These are phyloP conservation scores for Candida maris DNA, from an alignment of 805 yeast species.

Conservation along the genomic window DNA sequence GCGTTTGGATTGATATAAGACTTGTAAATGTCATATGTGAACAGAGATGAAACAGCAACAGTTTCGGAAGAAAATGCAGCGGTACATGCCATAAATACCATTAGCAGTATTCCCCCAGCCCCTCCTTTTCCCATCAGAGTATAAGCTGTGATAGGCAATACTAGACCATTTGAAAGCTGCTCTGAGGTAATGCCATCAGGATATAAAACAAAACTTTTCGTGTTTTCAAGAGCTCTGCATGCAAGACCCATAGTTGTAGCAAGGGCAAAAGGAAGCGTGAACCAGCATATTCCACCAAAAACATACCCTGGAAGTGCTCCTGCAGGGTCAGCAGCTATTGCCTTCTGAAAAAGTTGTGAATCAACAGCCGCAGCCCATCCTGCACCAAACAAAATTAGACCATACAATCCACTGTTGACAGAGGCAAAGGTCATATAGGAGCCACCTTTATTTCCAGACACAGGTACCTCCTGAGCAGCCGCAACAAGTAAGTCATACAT, in stretches of 20 bases:
- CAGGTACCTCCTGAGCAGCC: conserved; percentile 23
- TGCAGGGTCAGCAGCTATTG: conserved; percentile 41
- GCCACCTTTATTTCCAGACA: conserved; percentile 18
- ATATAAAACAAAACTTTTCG: conserved; percentile 21
- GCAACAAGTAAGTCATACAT: conserved; percentile 31
- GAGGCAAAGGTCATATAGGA: conserved; percentile 27
- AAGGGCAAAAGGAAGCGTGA: conserved; percentile 38
- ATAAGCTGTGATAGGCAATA: conserved; percentile 48
- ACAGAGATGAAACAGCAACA: conserved; percentile 48
- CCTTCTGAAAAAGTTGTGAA: conserved; percentile 34
- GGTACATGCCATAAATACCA: conserved; percentile 52
- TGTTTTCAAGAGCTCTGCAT: conserved; percentile 32
- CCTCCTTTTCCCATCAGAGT: conserved; percentile 51
- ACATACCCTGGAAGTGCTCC: conserved; percentile 40
- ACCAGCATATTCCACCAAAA: conserved; percentile 47
- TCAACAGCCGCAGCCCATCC: conserved; percentile 35
- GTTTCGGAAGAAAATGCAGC: conserved; percentile 56
- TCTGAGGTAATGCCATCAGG: conserved; percentile 33
- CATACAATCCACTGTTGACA: conserved; percentile 26
- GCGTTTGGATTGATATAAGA: conserved; percentile 49
- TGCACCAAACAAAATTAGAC: conserved; percentile 32
- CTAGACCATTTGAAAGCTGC: conserved; percentile 47
- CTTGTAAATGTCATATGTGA: conserved; percentile 49
- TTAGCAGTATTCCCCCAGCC: conserved; percentile 42
- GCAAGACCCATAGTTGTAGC: conserved; percentile 39